Evolutionary conservation across 2,329 filamentous ascomycete species (phyloP).

Genomic region (Talaromyces sp.): DNA sequence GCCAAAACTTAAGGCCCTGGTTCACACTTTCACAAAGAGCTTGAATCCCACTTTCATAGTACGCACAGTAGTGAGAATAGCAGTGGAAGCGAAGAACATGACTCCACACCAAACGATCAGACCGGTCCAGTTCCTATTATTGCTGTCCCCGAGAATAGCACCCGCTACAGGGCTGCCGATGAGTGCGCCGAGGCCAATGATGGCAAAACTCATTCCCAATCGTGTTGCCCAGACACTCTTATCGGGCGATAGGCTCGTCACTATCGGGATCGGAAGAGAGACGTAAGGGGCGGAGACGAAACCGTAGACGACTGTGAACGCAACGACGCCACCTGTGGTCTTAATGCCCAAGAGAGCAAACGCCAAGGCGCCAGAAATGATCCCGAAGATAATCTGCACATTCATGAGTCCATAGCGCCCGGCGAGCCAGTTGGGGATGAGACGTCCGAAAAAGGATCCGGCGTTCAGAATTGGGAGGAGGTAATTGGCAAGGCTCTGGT

Average conservation of each 20-base stretch:
- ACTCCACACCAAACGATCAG: conserved; percentile 8
- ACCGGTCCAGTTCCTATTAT: conserved; percentile 5
- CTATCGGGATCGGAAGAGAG: conserved; percentile 56
- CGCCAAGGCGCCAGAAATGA: conserved; percentile 7
- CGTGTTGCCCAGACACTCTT: conserved; percentile 48
- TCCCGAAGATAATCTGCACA: conserved; percentile 4
- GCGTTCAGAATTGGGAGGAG: conserved; percentile 62
- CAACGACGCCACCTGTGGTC: conserved; percentile 4
- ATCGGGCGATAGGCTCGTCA: conserved; percentile 51
- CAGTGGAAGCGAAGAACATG: conserved; percentile 8
- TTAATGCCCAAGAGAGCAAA: conserved; percentile 7
- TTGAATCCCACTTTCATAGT: too few relatives aligned
- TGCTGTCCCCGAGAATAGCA: conserved; percentile 18
- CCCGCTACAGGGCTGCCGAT: conserved; percentile 53
- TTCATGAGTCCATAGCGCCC: conserved; percentile 7
- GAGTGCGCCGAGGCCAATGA: conserved; percentile 49
- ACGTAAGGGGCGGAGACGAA: conserved; percentile 3
- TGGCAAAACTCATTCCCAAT: conserved; percentile 52
- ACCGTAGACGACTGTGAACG: conserved; percentile 4
- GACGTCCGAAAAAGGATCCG: conserved; percentile 51
- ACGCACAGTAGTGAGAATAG: too few relatives aligned
- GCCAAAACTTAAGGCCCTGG: too few relatives aligned
- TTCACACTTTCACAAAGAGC: too few relatives aligned
- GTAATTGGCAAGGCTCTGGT: conserved; percentile 48
- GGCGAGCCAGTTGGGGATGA: conserved; percentile 37